Evolutionary conservation across 2,329 filamentous ascomycete species (phyloP).

Genomic region (Bipolaris victoriae): DNA sequence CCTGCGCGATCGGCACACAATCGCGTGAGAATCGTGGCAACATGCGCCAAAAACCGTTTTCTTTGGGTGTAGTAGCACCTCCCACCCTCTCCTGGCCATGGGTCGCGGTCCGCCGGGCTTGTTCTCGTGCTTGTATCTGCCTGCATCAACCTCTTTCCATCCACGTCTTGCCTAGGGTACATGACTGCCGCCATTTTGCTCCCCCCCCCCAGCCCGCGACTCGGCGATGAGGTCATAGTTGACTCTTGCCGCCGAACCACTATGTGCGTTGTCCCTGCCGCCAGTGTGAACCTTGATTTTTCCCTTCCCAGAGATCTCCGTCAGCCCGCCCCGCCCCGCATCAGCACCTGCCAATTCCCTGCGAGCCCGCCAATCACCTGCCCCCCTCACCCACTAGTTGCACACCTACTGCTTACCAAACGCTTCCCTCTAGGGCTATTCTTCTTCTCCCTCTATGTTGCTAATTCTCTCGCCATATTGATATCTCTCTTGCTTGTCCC

Average conservation of each 20-base stretch:
- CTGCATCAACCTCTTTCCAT: too few species aligned
- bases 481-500: neutral
- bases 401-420: conserved; percentile 4
- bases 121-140: too few species aligned
- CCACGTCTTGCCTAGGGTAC: too few species aligned
- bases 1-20: conserved; percentile 6
- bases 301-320: conserved; percentile 1
- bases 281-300: conserved; percentile 5
- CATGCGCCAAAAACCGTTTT: conserved; percentile 8
- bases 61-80: neutral
- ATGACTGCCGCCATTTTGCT: neutral
- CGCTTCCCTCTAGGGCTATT: neutral
- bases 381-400: neutral
- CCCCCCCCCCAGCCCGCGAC: neutral
- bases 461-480: neutral
- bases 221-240: conserved; percentile 11
- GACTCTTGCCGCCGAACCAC: conserved; percentile 5
- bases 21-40: conserved; percentile 12
- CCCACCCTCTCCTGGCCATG: neutral
- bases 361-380: neutral
- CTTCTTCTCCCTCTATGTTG: too few species aligned
- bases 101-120: neutral
- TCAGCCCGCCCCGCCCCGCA: conserved; percentile 5
- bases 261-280: conserved; percentile 5
- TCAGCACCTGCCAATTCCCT: neutral